Evolutionary conservation across 225 moss, liverwort and hornwort genomes (phyloP).

Genomic region (Pleurozium schreberi): DNA sequence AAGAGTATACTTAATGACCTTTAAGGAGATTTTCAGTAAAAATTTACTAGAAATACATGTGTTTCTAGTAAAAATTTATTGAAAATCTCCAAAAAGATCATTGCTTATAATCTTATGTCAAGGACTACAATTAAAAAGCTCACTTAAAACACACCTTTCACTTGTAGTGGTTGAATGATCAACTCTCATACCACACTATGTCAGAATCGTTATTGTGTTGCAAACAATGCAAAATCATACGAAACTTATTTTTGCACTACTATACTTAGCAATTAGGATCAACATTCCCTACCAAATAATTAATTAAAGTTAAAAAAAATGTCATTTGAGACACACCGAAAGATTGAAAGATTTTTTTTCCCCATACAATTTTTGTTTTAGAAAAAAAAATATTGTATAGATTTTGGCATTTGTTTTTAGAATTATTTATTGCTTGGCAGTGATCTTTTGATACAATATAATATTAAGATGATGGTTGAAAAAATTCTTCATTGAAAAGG

Average conservation of each 20-base stretch:
- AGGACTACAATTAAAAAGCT: too few relatives aligned
- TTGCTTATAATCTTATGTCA: too few relatives aligned
- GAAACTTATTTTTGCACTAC: background rate
- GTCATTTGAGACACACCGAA: accelerated
- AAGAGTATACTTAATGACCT: too few relatives aligned
- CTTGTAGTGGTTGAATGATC: too few relatives aligned
- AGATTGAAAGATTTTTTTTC: background rate
- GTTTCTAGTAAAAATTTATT: too few relatives aligned
- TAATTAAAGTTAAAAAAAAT: background rate
- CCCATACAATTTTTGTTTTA: background rate
- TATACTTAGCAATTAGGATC: accelerated
- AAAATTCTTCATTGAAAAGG: background rate
- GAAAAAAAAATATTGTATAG: background rate
- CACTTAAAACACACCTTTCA: too few relatives aligned
- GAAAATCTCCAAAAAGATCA: too few relatives aligned
- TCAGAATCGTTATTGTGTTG: background rate
- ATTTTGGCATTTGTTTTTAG: background rate
- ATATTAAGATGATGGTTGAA: too few relatives aligned
- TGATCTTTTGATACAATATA: too few relatives aligned
- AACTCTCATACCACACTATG: background rate
- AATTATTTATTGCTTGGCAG: background rate
- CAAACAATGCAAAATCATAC: background rate
- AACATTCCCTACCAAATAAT: background rate
- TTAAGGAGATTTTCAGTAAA: too few relatives aligned
- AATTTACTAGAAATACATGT: too few relatives aligned